Evolutionary conservation across 495 filamentous ascomycete genomes (phyloP).

Genomic region (Penicillium taxi): DNA sequence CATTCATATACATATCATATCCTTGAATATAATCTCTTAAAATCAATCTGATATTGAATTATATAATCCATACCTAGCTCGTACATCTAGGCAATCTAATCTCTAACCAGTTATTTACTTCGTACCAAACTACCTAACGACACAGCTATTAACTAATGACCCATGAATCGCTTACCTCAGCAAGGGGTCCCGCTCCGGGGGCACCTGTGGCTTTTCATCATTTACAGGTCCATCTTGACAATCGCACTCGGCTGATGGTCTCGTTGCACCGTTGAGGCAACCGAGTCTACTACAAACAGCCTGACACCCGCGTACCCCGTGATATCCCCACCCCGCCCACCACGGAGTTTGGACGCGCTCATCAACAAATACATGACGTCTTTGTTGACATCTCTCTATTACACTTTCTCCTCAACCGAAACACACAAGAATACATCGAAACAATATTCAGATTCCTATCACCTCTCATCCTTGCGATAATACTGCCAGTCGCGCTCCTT

Average conservation of each 20-base stretch:
- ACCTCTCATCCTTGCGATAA: conserved; percentile 10
- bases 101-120: no score
- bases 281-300: neutral
- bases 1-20: no score
- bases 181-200: conserved; percentile 20
- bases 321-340: conserved; percentile 16
- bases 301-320: neutral
- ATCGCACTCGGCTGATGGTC: conserved; percentile 14
- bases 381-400: conserved; percentile 32
- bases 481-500: conserved; percentile 28
- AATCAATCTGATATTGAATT: no score
- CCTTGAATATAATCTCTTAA: no score
- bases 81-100: no score
- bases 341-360: conserved; percentile 23
- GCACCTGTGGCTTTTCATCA: conserved; percentile 37
- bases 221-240: conserved; percentile 17
- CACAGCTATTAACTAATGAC: no score
- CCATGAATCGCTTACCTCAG: conserved; percentile 29
- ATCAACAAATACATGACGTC: conserved; percentile 37
- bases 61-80: no score
- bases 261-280: conserved; percentile 1
- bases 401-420: conserved; percentile 12
- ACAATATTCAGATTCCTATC: neutral
- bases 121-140: no score
- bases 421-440: neutral